phyloP scores from a whole-genome alignment of 192 early-diverging fungal genomes.

The Coemansia aciculifera region DNA sequence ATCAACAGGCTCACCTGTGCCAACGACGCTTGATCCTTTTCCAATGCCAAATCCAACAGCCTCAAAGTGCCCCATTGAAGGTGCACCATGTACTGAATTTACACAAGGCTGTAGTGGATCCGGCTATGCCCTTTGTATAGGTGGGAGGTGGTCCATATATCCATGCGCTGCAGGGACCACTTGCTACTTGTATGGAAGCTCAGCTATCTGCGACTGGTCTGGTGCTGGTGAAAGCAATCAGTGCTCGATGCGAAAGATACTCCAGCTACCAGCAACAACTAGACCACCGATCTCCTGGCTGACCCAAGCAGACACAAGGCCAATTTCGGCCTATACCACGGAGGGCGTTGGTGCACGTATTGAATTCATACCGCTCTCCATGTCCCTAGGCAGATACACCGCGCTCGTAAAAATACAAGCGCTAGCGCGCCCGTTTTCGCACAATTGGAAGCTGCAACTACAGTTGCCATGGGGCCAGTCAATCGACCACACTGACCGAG shows the following conservation, averaged over 20 bases:
- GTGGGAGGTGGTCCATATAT: constrained; percentile 46
- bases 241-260: constrained; percentile 22
- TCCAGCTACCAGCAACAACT: constrained; percentile 31
- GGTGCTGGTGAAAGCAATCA: constrained; percentile 29
- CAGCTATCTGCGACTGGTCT: constrained; percentile 42
- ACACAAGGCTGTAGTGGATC: constrained; percentile 49
- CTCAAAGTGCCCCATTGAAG: constrained; percentile 40
- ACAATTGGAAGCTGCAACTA: constrained; percentile 46
- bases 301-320: constrained; percentile 22
- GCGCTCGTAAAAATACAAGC: constrained; percentile 50
- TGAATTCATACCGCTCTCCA: constrained; percentile 32
- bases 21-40: neutral
- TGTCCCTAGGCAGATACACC: constrained; percentile 30
- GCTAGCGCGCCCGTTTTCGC: constrained; percentile 33
- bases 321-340: constrained; percentile 30
- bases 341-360: constrained; percentile 34
- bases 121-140: constrained; percentile 49
- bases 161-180: constrained; percentile 49
- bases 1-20: neutral
- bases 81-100: constrained; percentile 38
- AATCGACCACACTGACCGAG: constrained; percentile 37
- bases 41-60: constrained; percentile 17
- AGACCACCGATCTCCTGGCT: constrained; percentile 19
- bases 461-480: constrained; percentile 38
- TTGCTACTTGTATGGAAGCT: constrained; percentile 41